Evolutionary conservation across 768 basidiomycete species (phyloP).

Genomic region (Lenzites betulinus): DNA sequence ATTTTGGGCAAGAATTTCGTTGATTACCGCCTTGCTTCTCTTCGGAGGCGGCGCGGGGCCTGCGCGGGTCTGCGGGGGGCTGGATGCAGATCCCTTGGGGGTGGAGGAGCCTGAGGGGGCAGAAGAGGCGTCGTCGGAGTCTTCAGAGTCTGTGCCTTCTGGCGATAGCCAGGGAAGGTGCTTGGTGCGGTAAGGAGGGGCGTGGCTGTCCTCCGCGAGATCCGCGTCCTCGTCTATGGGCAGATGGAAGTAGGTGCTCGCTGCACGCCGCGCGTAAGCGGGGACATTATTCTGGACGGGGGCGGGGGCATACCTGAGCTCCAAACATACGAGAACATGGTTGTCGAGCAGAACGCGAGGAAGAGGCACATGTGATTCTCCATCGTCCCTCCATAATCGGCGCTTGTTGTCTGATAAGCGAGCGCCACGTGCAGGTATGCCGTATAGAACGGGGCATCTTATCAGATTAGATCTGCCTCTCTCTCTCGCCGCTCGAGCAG

Average conservation of each 20-base stretch:
- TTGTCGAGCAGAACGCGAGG: slow-evolving; percentile 23
- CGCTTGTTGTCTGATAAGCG: no score
- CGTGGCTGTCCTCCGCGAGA: slow-evolving; percentile 43
- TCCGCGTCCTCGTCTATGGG: slow-evolving; percentile 62
- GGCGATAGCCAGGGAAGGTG: slow-evolving; percentile 33
- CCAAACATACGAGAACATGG: slow-evolving; percentile 33
- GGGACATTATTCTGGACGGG: neutral
- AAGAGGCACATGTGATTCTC: slow-evolving; percentile 28
- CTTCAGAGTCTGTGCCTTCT: slow-evolving; percentile 24
- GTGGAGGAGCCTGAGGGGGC: slow-evolving; percentile 14
- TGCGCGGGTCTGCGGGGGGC: neutral
- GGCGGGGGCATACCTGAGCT: slow-evolving; percentile 23
- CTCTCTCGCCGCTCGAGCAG: neutral
- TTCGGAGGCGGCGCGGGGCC: slow-evolving; percentile 14
- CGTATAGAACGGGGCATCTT: slow-evolving; percentile 20
- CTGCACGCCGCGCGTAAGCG: slow-evolving; percentile 35
- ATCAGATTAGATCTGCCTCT: slow-evolving; percentile 16
- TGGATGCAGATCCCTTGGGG: neutral
- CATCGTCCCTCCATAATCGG: slow-evolving; percentile 12
- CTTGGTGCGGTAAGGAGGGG: slow-evolving; percentile 25
- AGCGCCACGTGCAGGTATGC: neutral
- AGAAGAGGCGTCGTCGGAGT: slow-evolving; percentile 25
- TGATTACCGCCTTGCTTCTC: slow-evolving; percentile 40
- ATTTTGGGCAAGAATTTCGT: slow-evolving; percentile 58
- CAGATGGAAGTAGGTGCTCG: slow-evolving; percentile 62